Percentiles rank a stretch among this genome's conserved stretches.
phyloP scores from a whole-genome alignment of 2,329 filamentous ascomycete species.

The Beauveria varroae region DNA sequence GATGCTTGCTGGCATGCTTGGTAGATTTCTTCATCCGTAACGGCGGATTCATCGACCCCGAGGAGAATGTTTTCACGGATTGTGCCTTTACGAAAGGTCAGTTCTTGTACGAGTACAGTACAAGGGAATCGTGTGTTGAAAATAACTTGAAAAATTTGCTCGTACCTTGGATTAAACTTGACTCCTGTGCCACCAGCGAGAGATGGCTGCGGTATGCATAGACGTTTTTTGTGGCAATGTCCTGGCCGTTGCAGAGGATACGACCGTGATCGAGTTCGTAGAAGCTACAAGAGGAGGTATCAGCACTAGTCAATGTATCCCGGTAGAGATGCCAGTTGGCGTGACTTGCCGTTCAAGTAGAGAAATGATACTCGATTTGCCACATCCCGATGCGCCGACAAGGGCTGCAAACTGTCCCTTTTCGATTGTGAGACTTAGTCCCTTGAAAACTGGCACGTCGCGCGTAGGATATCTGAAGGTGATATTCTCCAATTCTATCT shows the following conservation, averaged over 20 bases:
- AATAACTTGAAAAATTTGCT: neutral
- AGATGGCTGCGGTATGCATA: conserved; percentile 56
- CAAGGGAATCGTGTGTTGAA: neutral
- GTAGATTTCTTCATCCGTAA: conserved; percentile 44
- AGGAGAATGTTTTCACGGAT: conserved; percentile 64
- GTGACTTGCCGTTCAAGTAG: conserved; percentile 42
- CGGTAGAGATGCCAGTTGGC: too few relatives aligned
- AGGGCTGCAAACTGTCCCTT: conserved; percentile 64
- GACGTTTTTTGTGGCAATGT: conserved; percentile 52
- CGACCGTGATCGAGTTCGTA: conserved; percentile 59
- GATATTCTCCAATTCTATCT: conserved; percentile 48
- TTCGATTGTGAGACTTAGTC: conserved; percentile 55
- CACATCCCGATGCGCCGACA: conserved; percentile 62
- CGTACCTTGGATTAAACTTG: conserved; percentile 59
- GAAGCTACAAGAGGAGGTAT: conserved; percentile 38
- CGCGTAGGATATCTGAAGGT: conserved; percentile 55
- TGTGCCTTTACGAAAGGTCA: conserved; percentile 31
- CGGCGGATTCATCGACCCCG: conserved; percentile 47
- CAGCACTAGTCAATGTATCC: neutral
- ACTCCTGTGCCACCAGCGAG: conserved; percentile 67
- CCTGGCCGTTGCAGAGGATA: conserved; percentile 55
- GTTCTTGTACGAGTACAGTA: neutral
- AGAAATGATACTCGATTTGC: conserved; percentile 64
- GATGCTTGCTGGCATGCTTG: conserved; percentile 54
- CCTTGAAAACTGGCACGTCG: conserved; percentile 48